Evolutionary conservation across 1,284 basidiomycete genomes (phyloP).

Genomic region (Wolfiporia cocos): DNA sequence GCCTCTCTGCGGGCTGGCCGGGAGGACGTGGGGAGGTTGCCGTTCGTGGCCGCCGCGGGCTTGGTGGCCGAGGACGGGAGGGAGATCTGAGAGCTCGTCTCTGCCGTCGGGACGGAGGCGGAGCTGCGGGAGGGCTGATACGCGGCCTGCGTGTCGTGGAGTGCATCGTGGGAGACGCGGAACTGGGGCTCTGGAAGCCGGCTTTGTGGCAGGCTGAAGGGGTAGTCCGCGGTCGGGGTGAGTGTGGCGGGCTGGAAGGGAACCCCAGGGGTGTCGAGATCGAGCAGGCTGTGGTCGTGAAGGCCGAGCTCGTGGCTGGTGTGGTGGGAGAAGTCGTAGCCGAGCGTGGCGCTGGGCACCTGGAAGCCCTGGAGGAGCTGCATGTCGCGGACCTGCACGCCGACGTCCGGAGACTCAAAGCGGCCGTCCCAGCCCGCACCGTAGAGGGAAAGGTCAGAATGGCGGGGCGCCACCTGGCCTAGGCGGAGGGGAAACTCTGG

Average conservation of each 20-base stretch:
- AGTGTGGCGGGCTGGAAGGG: slow-evolving; percentile 19
- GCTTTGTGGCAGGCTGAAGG: slow-evolving; percentile 25
- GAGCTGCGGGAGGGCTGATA: slow-evolving; percentile 19
- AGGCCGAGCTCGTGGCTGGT: slow-evolving; percentile 18
- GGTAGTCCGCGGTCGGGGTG: slow-evolving; percentile 21
- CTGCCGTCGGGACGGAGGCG: slow-evolving; percentile 17
- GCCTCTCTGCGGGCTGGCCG: slow-evolving; percentile 47
- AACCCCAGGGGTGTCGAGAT: slow-evolving; percentile 18
- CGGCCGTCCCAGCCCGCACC: slow-evolving; percentile 16
- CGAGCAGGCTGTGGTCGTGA: slow-evolving; percentile 22
- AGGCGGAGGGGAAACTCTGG: slow-evolving; percentile 1
- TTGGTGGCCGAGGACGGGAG: slow-evolving; percentile 13
- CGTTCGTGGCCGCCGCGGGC: slow-evolving; percentile 3
- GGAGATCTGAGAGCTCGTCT: slow-evolving; percentile 18
- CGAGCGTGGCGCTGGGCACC: slow-evolving; percentile 20
- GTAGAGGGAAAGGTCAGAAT: slow-evolving; percentile 3
- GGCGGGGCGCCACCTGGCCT: background rate
- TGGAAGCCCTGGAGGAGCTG: slow-evolving; percentile 27
- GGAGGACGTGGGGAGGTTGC: slow-evolving; percentile 4
- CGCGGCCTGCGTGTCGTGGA: slow-evolving; percentile 9
- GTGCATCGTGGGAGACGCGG: slow-evolving; percentile 18
- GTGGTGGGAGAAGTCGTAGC: slow-evolving; percentile 20
- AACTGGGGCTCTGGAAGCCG: slow-evolving; percentile 21
- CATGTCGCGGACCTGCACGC: slow-evolving; percentile 23
- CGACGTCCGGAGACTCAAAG: slow-evolving; percentile 17